A percentile compares a stretch with the other conserved stretches of the same genome.
Evolutionary conservation across 495 filamentous ascomycete genomes (phyloP).

Genomic region (Penicillium chermesinum): DNA sequence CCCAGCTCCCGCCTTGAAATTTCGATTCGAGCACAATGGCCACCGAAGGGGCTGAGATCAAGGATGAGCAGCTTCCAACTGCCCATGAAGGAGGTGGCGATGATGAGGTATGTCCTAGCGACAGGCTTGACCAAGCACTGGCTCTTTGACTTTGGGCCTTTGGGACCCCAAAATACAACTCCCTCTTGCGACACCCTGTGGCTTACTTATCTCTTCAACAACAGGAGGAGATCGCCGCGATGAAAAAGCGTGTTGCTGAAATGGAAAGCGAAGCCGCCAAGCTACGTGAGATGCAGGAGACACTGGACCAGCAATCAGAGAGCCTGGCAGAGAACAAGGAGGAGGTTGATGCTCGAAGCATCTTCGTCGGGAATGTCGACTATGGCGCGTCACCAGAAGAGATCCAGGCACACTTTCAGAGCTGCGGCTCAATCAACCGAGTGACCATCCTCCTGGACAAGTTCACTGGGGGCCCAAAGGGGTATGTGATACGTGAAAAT

Average conservation of each 20-base stretch:
- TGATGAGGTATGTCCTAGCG: conserved; percentile 36
- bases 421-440: conserved; percentile 93
- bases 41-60: conserved; percentile 36
- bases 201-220: no score
- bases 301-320: conserved; percentile 75
- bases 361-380: conserved; percentile 99
- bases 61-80: conserved; percentile 35
- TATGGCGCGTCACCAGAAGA: conserved; percentile 97
- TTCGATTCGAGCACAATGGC: conserved; percentile 11
- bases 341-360: conserved; percentile 89
- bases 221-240: conserved; percentile 91
- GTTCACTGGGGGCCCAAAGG: conserved; percentile 96
- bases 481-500: conserved; percentile 51
- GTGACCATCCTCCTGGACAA: conserved; percentile 98
- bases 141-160: no score
- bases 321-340: conserved; percentile 89
- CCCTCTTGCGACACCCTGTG: no score
- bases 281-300: conserved; percentile 92
- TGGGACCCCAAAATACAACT: no score
- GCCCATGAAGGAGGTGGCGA: conserved; percentile 36
- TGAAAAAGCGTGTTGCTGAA: conserved; percentile 97
- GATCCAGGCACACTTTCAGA: conserved; percentile 98
- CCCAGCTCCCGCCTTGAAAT: conserved; percentile 1
- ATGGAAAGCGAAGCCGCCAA: conserved; percentile 98
- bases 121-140: not conserved